Evolutionary conservation across 1,284 basidiomycete species (phyloP), one percentile per base, ranked within the genome.

Genomic region (Boletellus deceptivus): DNA sequence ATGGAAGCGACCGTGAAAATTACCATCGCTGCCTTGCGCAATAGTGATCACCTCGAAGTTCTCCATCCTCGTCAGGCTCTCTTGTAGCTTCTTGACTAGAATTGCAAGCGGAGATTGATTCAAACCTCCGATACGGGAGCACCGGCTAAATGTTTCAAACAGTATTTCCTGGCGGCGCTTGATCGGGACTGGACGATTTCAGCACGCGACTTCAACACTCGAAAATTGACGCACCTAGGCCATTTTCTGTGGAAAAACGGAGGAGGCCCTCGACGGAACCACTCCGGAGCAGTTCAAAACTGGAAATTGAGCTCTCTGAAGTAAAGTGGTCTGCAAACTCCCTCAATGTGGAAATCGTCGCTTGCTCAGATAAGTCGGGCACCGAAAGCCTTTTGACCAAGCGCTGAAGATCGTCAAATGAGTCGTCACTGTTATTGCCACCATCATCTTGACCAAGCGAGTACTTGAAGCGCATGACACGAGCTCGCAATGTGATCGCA

Each of bases 21-120:
- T 57, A 91, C 86, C 89, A 67, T 89, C 91, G 55, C 74, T 78
- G 44, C 80, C 84, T 60, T 89, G 86, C 2, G 86, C 77, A 2
- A 95, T 89, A 1, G 91, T 93, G 46, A 91, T 81, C 3, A 98
- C 95, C 45, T 97, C 92, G 57, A 95, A 96, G n/a, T 84, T 85
- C 67, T 98, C 94, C 79, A 96, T 88, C 56, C 93, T 77, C 9
- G 94, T 96, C 24, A 98, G 72, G 62, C 88, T 91, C 70, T 98
- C 95, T 68, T 98, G 95, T 39, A 98, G 69, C 55, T 95, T 93
- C 77, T 95, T 97, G 49, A 97, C 91, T 33, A 98, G 80, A n/a
- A 86, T 78, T 2, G 82, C 70, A 37, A 95, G 81, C 0, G 93
- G 85, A 0, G 84, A 83, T 59, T 83, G 83, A 3, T 67, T 67